Percentiles rank a stretch among this genome's conserved stretches.
These are phyloP conservation scores for Cercis canadensis DNA, from an alignment of 306 rosid species.

Conservation along the genomic window DNA sequence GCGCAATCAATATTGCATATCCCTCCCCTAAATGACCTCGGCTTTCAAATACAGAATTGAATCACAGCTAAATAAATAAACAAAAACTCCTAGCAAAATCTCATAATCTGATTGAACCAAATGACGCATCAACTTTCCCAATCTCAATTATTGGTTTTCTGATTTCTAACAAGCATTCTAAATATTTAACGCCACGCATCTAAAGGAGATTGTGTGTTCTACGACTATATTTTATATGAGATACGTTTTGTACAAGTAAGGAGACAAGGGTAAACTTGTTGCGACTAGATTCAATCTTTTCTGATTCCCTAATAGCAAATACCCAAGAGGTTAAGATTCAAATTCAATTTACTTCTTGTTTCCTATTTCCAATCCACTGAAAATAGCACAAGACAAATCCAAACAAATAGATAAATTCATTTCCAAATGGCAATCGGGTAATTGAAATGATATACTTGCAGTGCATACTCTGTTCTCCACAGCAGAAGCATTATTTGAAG, in stretches of 20 bases:
- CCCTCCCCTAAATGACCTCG: background rate
- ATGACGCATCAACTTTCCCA: background rate
- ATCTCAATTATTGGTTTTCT: background rate
- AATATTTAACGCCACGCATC: background rate
- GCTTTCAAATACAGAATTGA: background rate
- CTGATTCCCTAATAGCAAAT: background rate
- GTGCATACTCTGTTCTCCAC: slow-evolving; percentile 50
- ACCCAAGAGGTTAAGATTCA: background rate
- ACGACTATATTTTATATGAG: background rate
- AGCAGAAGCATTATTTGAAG: slow-evolving; percentile 38
- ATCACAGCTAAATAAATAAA: background rate
- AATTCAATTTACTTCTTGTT: background rate
- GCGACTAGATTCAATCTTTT: background rate
- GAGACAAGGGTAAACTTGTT: background rate
- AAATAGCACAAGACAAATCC: background rate
- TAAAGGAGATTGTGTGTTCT: background rate
- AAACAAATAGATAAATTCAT: background rate
- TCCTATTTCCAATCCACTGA: background rate
- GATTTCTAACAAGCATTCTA: background rate
- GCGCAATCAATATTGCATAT: background rate
- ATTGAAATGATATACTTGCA: background rate
- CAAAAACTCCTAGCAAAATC: background rate
- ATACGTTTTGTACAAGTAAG: background rate
- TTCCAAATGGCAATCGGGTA: background rate
- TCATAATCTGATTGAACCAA: background rate